phyloP scores from a whole-genome alignment of 306 rosid genomes.

The Purshia tridentata region DNA sequence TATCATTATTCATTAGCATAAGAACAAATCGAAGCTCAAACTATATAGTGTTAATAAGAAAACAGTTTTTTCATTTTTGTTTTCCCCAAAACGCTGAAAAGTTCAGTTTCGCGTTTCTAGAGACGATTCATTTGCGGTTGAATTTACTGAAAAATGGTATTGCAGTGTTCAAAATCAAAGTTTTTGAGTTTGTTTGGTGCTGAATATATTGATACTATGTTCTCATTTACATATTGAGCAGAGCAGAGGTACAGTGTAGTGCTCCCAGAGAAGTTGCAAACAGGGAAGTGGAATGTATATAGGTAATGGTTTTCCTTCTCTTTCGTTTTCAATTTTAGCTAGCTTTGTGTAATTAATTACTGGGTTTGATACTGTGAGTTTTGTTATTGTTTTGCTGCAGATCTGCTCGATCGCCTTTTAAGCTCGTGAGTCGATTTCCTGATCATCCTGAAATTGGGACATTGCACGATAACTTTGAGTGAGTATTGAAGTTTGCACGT shows the following conservation, averaged over 20 bases:
- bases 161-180: too few relatives aligned
- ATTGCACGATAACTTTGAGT: conserved; percentile 83
- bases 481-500: neutral
- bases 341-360: neutral
- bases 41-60: too few relatives aligned
- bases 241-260: conserved; percentile 74
- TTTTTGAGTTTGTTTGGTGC: too few relatives aligned
- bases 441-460: conserved; percentile 79
- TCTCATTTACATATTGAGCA: conserved; percentile 36
- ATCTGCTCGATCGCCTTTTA: conserved; percentile 62
- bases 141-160: too few relatives aligned
- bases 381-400: conserved; percentile 35
- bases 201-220: too few relatives aligned
- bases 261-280: conserved; percentile 83
- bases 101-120: neutral
- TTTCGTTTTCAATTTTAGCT: conserved; percentile 13
- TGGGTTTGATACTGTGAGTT: neutral
- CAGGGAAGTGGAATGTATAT: conserved; percentile 88
- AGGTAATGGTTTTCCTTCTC: conserved; percentile 46
- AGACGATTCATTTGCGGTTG: neutral
- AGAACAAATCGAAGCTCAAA: neutral
- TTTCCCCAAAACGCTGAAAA: too few relatives aligned
- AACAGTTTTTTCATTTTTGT: too few relatives aligned
- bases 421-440: conserved; percentile 62
- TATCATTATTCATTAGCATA: neutral